Base-by-base conservation (phyloP, 768 basidiomycete species). In the Leccinum pellstonianum region DNA sequence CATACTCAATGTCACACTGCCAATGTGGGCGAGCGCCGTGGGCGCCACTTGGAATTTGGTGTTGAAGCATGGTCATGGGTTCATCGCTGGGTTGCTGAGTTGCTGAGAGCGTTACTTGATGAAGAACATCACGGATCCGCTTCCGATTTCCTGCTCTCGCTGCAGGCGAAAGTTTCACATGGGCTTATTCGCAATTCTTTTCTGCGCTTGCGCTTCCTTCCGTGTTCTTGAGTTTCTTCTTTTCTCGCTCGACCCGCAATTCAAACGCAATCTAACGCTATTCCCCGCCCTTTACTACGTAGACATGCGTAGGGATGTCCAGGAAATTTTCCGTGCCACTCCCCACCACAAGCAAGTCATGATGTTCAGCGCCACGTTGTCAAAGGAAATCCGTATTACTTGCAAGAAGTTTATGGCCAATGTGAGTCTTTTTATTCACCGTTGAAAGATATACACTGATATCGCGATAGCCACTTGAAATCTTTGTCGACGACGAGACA, bases 281-380 rank as follows among this genome's bases (percentile, higher is more conserved):
- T 83, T 60, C 60, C 37, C 53, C 83, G 80, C 80, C 81, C 80
- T 82, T 74, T 74, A 31, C 70, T 65, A 61, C 73, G 64, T 71
- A 99, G 97, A 98, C 88, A 99, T 99, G 97, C 96, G 97, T 80
- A 93, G 97, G 73, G 97, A 99, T 75, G 96, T 99, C 64, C 97
- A 99, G 86, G 97, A 99, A 80, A 98, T 99, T 70, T 99, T 98
- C 86, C 90, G 96, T 69, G 85, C 93, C 17, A 98, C 97, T 19
- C 97, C 97, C 54, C 96, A 97, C 77, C 95, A 97, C 84, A 99
- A 99, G 81, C 96, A 99, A 83, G 97, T 99, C 66, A 99, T 99
- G 97, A 99, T 99, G 97, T 99, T 99, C 83, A 96, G 94, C 68
- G 97, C 97, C 43, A 99, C 97, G 1, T 79, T 99, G 61, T 87